Evolutionary conservation across 306 rosid species (phyloP).

Genomic region (Acacia confusa): DNA sequence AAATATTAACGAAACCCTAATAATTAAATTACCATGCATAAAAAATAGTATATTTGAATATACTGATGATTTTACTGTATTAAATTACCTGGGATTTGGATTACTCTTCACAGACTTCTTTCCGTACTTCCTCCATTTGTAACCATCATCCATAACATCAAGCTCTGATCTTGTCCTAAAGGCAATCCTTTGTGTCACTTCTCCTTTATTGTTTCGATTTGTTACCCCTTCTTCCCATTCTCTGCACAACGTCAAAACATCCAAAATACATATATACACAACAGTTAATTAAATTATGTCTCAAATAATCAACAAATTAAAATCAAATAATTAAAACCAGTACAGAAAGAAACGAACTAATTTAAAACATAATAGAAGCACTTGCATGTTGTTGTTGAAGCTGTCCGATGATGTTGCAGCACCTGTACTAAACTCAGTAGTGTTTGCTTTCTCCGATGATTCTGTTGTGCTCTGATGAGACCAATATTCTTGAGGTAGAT

Average conservation of each 20-base stretch:
- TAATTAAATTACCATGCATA: neutral
- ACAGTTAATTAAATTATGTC: neutral
- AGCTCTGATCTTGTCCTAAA: slow-evolving; percentile 64
- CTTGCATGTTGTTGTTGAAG: slow-evolving; percentile 34
- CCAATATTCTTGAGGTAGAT: neutral
- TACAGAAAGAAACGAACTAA: neutral
- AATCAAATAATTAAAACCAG: neutral
- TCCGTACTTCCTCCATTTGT: slow-evolving; percentile 85
- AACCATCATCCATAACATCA: slow-evolving; percentile 82
- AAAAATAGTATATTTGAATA: no score
- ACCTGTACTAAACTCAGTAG: slow-evolving; percentile 36
- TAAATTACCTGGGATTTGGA: slow-evolving; percentile 63
- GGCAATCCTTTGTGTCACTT: slow-evolving; percentile 43
- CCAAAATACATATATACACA: neutral
- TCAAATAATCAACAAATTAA: no score
- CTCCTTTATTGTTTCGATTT: slow-evolving; percentile 35
- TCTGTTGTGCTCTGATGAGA: slow-evolving; percentile 39
- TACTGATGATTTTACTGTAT: neutral
- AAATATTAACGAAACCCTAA: neutral
- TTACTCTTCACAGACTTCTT: slow-evolving; percentile 71
- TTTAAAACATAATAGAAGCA: neutral
- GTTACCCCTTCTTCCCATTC: slow-evolving; percentile 24
- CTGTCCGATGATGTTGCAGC: slow-evolving; percentile 37
- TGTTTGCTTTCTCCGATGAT: slow-evolving; percentile 44
- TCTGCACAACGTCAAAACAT: slow-evolving; percentile 27